These are phyloP conservation scores for Calonectria multiphialidica DNA, from an alignment of 2,329 filamentous ascomycete genomes.

Conservation along the genomic window DNA sequence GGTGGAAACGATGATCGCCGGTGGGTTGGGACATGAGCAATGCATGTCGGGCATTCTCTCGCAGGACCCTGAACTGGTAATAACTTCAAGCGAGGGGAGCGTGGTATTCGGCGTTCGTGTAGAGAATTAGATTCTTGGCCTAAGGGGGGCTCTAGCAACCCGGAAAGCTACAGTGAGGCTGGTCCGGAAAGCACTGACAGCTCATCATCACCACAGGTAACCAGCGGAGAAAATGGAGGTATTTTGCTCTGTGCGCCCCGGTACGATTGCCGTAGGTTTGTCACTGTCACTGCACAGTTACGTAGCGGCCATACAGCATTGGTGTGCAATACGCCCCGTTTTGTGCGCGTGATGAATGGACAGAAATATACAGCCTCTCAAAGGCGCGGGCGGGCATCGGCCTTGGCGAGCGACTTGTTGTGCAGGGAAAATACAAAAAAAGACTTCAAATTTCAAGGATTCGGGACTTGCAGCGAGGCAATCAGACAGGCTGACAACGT, in stretches of 20 bases:
- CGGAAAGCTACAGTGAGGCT: slow-evolving; percentile 34
- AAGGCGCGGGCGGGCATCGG: background rate
- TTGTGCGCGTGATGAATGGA: slow-evolving; percentile 24
- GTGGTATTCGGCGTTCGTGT: background rate
- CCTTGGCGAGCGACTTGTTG: slow-evolving; percentile 16
- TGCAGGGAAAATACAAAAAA: background rate
- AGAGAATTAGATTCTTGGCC: background rate
- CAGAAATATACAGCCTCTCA: background rate
- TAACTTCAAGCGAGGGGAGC: slow-evolving; percentile 18
- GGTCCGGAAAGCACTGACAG: slow-evolving; percentile 26
- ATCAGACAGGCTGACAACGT: slow-evolving; percentile 36
- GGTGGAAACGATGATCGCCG: slow-evolving; percentile 39
- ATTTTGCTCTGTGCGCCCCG: slow-evolving; percentile 16
- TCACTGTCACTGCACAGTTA: background rate
- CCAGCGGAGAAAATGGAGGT: slow-evolving; percentile 18
- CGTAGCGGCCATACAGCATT: background rate
- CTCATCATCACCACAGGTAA: slow-evolving; percentile 23
- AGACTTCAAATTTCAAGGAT: slow-evolving; percentile 19
- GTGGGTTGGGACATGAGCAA: slow-evolving; percentile 30
- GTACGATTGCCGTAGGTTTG: background rate
- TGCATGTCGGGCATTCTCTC: slow-evolving; percentile 26
- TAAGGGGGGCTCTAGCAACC: slow-evolving; percentile 20
- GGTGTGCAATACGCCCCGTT: slow-evolving; percentile 5
- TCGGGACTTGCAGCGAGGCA: slow-evolving; percentile 31
- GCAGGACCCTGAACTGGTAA: slow-evolving; percentile 19